Evolutionary conservation across 352 stramenopile genomes (phyloP).

Genomic region (Hyphochytrium catenoides): DNA sequence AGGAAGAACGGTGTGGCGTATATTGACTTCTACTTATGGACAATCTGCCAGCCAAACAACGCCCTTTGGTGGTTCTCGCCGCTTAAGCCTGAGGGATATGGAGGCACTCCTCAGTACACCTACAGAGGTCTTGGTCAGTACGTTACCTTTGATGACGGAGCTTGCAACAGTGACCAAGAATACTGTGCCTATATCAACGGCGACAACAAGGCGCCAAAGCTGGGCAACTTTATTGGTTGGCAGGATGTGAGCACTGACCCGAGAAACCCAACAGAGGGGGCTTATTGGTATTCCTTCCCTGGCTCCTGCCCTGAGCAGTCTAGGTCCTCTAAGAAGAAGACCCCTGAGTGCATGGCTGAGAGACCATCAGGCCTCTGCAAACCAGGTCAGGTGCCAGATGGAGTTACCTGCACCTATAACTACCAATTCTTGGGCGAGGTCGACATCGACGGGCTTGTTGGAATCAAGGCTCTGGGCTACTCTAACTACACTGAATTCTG

Average conservation of each 20-base stretch:
- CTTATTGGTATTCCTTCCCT: conserved; percentile 55
- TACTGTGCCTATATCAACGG: too few relatives aligned
- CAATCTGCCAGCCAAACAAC: conserved; percentile 23
- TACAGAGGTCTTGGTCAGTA: too few relatives aligned
- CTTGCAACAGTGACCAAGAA: too few relatives aligned
- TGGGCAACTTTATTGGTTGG: too few relatives aligned
- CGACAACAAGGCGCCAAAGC: too few relatives aligned
- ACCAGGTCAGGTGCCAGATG: conserved; percentile 24
- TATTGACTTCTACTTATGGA: conserved; percentile 31
- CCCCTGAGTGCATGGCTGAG: conserved; percentile 12
- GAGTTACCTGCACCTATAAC: conserved; percentile 23
- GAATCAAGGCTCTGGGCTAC: conserved; percentile 34
- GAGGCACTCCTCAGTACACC: too few relatives aligned
- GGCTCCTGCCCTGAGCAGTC: conserved; percentile 32
- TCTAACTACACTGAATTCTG: conserved; percentile 24
- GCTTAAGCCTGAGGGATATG: too few relatives aligned
- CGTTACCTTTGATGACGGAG: too few relatives aligned
- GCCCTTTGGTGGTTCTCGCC: too few relatives aligned
- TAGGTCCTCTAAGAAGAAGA: conserved; percentile 22
- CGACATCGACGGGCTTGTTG: conserved; percentile 31
- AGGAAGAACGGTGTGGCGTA: conserved; percentile 27
- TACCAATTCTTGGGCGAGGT: conserved; percentile 31
- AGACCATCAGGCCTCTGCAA: conserved; percentile 23
- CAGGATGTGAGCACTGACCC: too few relatives aligned
- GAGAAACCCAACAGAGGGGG: too few relatives aligned